Evolutionary conservation across 2,329 filamentous ascomycete species (phyloP), one percentile per base, ranked within the genome.

Genomic region (Cladosporium halotolerans): DNA sequence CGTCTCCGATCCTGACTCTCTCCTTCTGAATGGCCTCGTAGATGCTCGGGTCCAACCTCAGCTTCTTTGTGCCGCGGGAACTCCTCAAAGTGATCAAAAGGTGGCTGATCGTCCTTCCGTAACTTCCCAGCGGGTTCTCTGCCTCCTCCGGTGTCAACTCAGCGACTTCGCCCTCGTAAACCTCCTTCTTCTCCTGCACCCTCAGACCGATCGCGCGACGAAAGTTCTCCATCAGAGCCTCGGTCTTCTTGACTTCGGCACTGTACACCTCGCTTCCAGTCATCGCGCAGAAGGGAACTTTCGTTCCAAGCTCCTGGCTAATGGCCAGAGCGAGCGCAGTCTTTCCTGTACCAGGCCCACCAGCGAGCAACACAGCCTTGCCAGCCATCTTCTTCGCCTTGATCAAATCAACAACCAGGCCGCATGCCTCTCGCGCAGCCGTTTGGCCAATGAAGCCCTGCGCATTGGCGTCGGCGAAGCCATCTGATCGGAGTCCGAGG

Each of bases 1-100:
- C 93, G 70, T 99, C 93, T 69, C 93, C 93, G 42, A 97, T 85
- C 2, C 90, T 88, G 40, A 99, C 93, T 59, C 91, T 82, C 79
- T 99, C 93, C 76, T 97, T 97, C 71, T 97, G 93, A 65, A 99
- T 96, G 3, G 93, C 93, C 74, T 99, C 93, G 77, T 97, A 99
- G 73, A 99, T 97, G 74, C 90, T 96, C 9, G 93, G 93, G 71
- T 99, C 93, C 49, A 99, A 79, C 43, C 93, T 85, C 63, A 99
- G 80, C 79, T 97, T 97, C 82, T 99, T 99, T 66, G 95, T 95
- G 18, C 93, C 93, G 75, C 90, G 92, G 54, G 89, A 89, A 63
- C 90, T 95, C 79, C 97, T 96, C 63, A 99, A 76, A 9, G 90
- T 92, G 67, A 99, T 93, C 66, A 97, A 79, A 52, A 99, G 79